Conservation (phyloP, 495 filamentous ascomycete genomes). For the Cladorrhinum samala region DNA sequence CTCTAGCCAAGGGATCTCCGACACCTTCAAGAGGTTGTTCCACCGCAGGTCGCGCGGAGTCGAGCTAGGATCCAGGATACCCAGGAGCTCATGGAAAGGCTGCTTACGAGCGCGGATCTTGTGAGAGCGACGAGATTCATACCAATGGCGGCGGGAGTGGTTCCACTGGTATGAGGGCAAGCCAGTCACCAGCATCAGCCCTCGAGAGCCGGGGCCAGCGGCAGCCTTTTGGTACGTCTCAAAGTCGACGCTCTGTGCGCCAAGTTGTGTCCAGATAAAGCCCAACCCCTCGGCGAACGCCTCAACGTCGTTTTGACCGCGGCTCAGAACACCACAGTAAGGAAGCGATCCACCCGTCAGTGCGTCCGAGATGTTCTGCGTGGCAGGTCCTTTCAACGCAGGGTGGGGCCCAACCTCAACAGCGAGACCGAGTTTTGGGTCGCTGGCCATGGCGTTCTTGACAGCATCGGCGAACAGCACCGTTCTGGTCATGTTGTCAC, state of each 20-base stretch:
- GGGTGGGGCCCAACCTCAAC: not conserved
- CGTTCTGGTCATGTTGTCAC: not conserved
- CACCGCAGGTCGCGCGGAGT: conserved; percentile 20
- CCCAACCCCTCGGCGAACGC: not conserved
- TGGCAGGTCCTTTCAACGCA: not conserved
- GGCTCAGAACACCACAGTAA: not conserved
- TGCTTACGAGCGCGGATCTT: not conserved
- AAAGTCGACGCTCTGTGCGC: not conserved
- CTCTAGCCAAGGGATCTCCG: conserved; percentile 42
- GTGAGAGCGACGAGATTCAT: not conserved
- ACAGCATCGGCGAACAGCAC: not conserved
- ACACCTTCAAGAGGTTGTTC: conserved; percentile 35
- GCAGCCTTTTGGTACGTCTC: not conserved
- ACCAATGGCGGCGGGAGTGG: not conserved
- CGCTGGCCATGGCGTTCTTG: not conserved
- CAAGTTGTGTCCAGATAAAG: not conserved
- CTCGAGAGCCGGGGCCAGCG: not conserved
- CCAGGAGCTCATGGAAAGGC: not conserved
- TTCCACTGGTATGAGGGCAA: not conserved
- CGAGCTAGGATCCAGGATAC: not conserved
- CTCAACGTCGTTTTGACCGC: not conserved
- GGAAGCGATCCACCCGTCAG: not conserved
- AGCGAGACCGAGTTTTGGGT: not conserved
- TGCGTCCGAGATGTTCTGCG: not conserved
- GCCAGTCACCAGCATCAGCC: not conserved